Percentiles rank a stretch among this genome's conserved stretches.
phyloP scores from a whole-genome alignment of 1,284 basidiomycete species.

The Phylloporus sp. region DNA sequence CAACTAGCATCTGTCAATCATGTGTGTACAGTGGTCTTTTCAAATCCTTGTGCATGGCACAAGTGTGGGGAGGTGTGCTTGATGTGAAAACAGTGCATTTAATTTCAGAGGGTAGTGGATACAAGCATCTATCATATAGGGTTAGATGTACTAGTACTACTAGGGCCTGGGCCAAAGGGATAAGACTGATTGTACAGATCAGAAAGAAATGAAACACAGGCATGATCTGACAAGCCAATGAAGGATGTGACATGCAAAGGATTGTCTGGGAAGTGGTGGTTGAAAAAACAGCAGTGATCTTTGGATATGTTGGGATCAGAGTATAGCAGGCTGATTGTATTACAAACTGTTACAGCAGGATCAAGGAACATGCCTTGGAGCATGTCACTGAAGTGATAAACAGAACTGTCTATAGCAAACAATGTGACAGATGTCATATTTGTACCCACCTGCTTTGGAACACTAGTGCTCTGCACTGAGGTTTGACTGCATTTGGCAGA shows the following conservation, averaged over 20 bases:
- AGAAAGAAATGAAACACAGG: neutral
- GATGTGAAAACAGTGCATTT: too few species aligned
- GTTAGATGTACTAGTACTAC: neutral
- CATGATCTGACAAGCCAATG: neutral
- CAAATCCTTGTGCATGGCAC: too few species aligned
- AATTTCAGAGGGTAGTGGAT: too few species aligned
- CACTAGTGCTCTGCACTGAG: neutral
- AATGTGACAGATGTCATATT: neutral
- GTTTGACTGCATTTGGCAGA: neutral
- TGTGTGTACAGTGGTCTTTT: too few species aligned
- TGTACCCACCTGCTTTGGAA: neutral
- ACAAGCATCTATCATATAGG: too few species aligned
- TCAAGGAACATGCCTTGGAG: neutral
- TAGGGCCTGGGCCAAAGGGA: neutral
- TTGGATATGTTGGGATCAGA: neutral
- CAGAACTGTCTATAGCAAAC: neutral
- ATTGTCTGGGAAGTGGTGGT: neutral
- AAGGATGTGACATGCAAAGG: neutral
- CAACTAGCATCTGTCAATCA: too few species aligned
- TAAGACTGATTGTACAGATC: neutral
- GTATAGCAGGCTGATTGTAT: neutral
- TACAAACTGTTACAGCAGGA: neutral
- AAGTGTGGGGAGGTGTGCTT: too few species aligned
- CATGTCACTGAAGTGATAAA: neutral
- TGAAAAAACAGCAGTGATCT: neutral